Percentiles rank a stretch among this genome's conserved stretches.
Conservation (phyloP, 2,329 filamentous ascomycete species). For the Diaporthe eres region DNA sequence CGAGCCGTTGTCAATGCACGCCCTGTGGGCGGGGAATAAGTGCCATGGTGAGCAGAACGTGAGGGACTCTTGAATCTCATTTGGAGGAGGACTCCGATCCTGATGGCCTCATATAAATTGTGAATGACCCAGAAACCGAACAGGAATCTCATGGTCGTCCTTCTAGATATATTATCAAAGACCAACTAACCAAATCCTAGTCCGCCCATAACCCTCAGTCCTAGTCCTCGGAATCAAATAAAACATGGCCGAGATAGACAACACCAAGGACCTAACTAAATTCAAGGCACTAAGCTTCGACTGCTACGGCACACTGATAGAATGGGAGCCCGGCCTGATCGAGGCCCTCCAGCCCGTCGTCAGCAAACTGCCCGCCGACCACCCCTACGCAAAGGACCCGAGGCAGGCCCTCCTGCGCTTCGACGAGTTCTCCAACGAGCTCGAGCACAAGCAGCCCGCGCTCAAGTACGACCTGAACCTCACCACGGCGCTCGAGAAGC, state of each 20-base stretch:
- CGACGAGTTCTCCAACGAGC: constrained; percentile 62
- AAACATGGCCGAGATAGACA: constrained; percentile 33
- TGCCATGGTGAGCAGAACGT: background rate
- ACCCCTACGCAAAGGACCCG: constrained; percentile 55
- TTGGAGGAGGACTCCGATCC: background rate
- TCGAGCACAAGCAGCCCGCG: constrained; percentile 68
- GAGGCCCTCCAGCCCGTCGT: constrained; percentile 65
- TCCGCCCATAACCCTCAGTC: background rate
- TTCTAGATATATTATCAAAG: background rate
- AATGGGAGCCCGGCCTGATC: constrained; percentile 80
- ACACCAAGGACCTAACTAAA: constrained; percentile 43
- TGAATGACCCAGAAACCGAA: background rate
- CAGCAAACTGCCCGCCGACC: constrained; percentile 55
- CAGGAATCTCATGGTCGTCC: background rate
- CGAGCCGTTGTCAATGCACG: constrained; percentile 14
- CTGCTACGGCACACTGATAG: constrained; percentile 84
- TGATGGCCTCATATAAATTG: background rate
- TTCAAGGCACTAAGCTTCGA: constrained; percentile 76
- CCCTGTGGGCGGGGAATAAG: constrained; percentile 24
- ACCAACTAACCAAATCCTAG: background rate
- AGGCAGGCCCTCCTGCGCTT: constrained; percentile 58
- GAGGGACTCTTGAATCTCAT: background rate
- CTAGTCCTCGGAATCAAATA: background rate
- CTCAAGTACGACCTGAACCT: constrained; percentile 74
- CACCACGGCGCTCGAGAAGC: constrained; percentile 58